Evolutionary conservation across 805 yeast species (phyloP), one percentile per base, ranked within the genome.

Genomic region (Babjeviella inositovora): DNA sequence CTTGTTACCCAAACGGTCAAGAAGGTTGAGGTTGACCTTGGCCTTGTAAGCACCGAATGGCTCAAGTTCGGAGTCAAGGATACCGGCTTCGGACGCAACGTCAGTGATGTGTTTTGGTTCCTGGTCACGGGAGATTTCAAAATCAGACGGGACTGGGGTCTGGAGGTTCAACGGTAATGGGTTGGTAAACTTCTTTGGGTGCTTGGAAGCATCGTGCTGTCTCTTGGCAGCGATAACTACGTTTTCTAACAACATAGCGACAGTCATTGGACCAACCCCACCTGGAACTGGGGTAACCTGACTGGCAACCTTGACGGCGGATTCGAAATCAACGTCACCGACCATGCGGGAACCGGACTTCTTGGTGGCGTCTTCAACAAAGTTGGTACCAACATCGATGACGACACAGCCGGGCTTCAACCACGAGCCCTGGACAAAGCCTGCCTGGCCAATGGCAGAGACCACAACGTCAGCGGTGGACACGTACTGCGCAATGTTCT

Each of bases 191-290:
- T 29, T 50, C 45, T 18, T 61, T 61, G 23, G 62, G 55, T 24
- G 40, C 44, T 36, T 47, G 53, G 39, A n/a, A n/a, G n/a, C n/a
- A n/a, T n/a, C n/a, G n/a, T n/a, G n/a, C n/a, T n/a, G n/a, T 30
- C 58, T 55, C 43, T 70, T 61, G 18, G 90, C 85, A 24, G 85
- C 75, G 26, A 57, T 49, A 18, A 70, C 53, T 14, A 77, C 84
- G 43, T 79, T 79, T 33, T 69, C 70, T 45, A 75, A 65, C 27
- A 79, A 54, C 69, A 73, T 72, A 14, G 90, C 90, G 21, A 79
- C 87, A 8, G 92, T 79, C 92, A 79, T 79, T 41, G 92, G 92
- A 24, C 92, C 92, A 32, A 79, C 92, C 34, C 92, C 92, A 44
- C 92, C 92, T 24, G 92, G 92, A 28, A 79, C 92, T 7, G 92